Evolutionary conservation across 116 monocot genomes (phyloP).

Genomic region (Zostera marina): DNA sequence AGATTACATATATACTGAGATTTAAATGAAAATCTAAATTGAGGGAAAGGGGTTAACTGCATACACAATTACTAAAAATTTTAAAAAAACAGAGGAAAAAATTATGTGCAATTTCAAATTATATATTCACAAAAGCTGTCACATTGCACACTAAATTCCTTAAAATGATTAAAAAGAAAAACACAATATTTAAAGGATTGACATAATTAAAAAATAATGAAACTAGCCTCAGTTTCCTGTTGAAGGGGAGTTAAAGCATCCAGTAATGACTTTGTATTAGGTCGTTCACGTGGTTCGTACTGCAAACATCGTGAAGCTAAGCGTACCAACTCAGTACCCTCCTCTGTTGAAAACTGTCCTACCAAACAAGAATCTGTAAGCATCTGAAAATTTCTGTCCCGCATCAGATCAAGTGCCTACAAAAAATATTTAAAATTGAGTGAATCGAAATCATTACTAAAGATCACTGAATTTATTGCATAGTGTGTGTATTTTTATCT

Average conservation of each 20-base stretch:
- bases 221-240: constrained; percentile 53
- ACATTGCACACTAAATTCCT: too few relatives aligned
- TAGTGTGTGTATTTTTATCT: neutral
- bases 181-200: neutral
- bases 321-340: constrained; percentile 87
- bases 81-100: too few relatives aligned
- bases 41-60: neutral
- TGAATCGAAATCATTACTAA: neutral
- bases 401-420: constrained; percentile 90
- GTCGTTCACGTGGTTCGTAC: constrained; percentile 76
- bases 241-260: constrained; percentile 71
- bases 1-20: neutral
- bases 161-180: neutral
- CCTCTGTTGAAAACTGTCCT: constrained; percentile 90
- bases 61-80: too few relatives aligned
- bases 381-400: constrained; percentile 74
- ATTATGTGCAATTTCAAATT: too few relatives aligned
- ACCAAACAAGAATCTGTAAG: constrained; percentile 92
- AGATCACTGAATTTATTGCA: neutral
- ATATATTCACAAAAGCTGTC: too few relatives aligned
- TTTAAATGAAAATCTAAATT: too few relatives aligned
- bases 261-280: constrained; percentile 66
- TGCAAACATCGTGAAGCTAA: constrained; percentile 96
- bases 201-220: neutral
- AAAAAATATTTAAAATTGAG: neutral